Conservation (phyloP, 2,329 filamentous ascomycete genomes). For the Sclerotinia subarctica region DNA sequence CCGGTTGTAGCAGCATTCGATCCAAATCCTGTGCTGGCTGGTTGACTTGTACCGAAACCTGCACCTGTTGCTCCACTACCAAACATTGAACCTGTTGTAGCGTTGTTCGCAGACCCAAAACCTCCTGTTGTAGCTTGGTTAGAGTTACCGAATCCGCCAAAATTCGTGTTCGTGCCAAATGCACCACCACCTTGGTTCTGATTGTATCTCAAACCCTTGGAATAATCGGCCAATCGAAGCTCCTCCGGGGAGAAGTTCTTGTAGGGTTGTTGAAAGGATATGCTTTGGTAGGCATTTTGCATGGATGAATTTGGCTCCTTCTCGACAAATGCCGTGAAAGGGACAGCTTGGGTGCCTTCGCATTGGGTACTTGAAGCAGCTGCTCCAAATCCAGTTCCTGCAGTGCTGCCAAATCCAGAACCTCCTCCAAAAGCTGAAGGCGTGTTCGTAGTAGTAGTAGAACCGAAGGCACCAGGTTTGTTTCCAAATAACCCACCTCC, state of each 20-base stretch:
- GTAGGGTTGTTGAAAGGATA: slow-evolving; percentile 75
- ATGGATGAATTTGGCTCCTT: slow-evolving; percentile 64
- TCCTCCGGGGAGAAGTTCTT: slow-evolving; percentile 90
- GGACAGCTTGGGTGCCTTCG: slow-evolving; percentile 66
- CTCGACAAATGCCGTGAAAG: slow-evolving; percentile 67
- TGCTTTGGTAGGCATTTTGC: slow-evolving; percentile 70
- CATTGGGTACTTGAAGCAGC: slow-evolving; percentile 50
- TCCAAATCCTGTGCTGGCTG: slow-evolving; percentile 49
- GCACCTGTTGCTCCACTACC: slow-evolving; percentile 41
- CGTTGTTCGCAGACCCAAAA: slow-evolving; percentile 32
- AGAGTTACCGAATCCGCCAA: slow-evolving; percentile 40
- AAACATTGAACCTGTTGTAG: slow-evolving; percentile 41
- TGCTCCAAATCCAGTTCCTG: slow-evolving; percentile 46
- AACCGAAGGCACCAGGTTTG: slow-evolving; percentile 37
- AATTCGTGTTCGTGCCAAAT: slow-evolving; percentile 54
- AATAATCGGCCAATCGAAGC: slow-evolving; percentile 80
- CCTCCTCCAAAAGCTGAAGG: slow-evolving; percentile 34
- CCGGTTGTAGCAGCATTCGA: slow-evolving; percentile 37
- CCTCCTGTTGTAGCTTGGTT: slow-evolving; percentile 28
- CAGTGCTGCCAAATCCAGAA: slow-evolving; percentile 42
- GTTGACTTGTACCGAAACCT: slow-evolving; percentile 48
- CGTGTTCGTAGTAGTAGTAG: slow-evolving; percentile 36
- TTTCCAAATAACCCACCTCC: slow-evolving; percentile 36
- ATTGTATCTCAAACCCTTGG: slow-evolving; percentile 78
- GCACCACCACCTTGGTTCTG: slow-evolving; percentile 81